Evolutionary conservation across 2,329 filamentous ascomycete species (phyloP), one percentile per base, ranked within the genome.

Genomic region (Trichophyton schoenleinii): DNA sequence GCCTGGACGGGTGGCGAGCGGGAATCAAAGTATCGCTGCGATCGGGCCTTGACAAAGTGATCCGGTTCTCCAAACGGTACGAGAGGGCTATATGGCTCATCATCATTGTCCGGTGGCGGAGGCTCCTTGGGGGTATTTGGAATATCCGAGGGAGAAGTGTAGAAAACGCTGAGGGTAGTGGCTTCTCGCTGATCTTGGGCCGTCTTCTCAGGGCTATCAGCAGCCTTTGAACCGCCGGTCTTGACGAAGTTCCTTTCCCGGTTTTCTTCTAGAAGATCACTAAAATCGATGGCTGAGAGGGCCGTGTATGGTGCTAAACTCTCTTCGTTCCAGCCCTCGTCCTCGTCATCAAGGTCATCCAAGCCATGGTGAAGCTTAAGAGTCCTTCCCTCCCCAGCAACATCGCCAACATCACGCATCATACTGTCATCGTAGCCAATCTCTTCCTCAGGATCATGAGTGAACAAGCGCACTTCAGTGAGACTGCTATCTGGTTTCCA

Each of bases 391-490:
- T 80, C 84, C 42, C 82, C 81, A 60, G 80, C 81, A 57, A 83
- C 79, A 67, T 86, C 83, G 25, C 78, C 78, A 11, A 80, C 79
- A 68, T 85, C 82, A 55, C 81, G 79, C 66, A 80, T 77, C 66
- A 82, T 78, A 66, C 80, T 83, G 62, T 81, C 80, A 49, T 81
- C 79, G 55, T 83, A 81, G 15, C 79, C 80, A 61, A 82, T 71
- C 65, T 86, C 83, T 69, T 86, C 84, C 8, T 84, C 81, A 0
- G 82, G 83, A 65, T 85, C 82, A 68, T 85, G 83, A 28, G 79
- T 81, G 69, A 86, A 86, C 58, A 81, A 77, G 53, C 80, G 78
- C 60, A 84, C 76, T 65, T 82, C 75, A 2, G 81, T 81, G 11
- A 87, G 75, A 31, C 77, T 74, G 18, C 79, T 76, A 64, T 83